Evolutionary conservation across 2,329 filamentous ascomycete genomes (phyloP).

Genomic region (Byssothecium circinans): DNA sequence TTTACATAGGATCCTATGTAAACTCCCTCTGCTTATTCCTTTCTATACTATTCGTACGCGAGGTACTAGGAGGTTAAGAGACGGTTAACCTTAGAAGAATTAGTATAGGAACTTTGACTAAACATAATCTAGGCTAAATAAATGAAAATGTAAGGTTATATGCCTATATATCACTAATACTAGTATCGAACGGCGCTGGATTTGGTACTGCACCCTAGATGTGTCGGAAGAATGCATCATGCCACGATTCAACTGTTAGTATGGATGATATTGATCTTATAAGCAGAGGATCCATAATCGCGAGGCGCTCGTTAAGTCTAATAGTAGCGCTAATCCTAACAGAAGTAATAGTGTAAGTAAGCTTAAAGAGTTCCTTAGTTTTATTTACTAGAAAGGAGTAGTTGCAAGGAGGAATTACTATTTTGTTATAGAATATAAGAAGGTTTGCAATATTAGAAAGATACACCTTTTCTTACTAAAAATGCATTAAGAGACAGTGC

Average conservation of each 20-base stretch:
- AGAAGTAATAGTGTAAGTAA: conserved; percentile 13
- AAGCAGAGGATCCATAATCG: conserved; percentile 13
- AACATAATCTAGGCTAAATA: conserved; percentile 9
- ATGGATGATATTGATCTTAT: conserved; percentile 14
- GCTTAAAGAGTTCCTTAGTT: conserved; percentile 13
- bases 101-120: conserved; percentile 10
- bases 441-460: conserved; percentile 11
- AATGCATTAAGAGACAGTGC: conserved; percentile 5
- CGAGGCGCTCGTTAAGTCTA: conserved; percentile 15
- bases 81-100: conserved; percentile 10
- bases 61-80: conserved; percentile 3
- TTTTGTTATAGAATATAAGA: conserved; percentile 15
- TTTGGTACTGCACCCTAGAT: conserved; percentile 9
- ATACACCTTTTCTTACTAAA: conserved; percentile 15
- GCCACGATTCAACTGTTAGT: conserved; percentile 14
- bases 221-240: conserved; percentile 15
- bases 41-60: conserved; percentile 6
- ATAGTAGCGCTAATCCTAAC: conserved; percentile 16
- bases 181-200: conserved; percentile 12
- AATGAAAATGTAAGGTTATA: conserved; percentile 14
- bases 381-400: conserved; percentile 14
- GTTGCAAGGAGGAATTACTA: conserved; percentile 16
- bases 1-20: conserved; percentile 9
- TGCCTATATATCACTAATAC: conserved; percentile 11
- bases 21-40: conserved; percentile 10